A percentile compares a stretch with the other conserved stretches of the same genome.
These are phyloP conservation scores for Rhynchosporium agropyri DNA, from an alignment of 2,329 filamentous ascomycete genomes.

Conservation along the genomic window DNA sequence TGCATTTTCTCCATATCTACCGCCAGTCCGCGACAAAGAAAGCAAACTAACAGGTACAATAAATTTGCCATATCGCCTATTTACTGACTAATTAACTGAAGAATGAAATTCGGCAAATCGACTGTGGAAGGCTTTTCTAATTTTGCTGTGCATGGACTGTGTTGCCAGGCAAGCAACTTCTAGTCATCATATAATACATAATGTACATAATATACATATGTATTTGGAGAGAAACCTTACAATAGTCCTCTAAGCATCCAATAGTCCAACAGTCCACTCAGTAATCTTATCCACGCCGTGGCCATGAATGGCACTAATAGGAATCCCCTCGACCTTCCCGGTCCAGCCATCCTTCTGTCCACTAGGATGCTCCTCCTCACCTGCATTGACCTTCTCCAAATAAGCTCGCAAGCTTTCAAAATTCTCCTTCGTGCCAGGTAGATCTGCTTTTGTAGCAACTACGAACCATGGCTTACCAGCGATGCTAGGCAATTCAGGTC, in stretches of 20 bases:
- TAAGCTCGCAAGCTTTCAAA: conserved; percentile 72
- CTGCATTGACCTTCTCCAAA: conserved; percentile 65
- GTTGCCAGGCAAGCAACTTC: no score
- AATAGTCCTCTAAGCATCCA: conserved; percentile 43
- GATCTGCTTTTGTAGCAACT: conserved; percentile 88
- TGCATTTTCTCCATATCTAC: not conserved
- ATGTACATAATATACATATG: not conserved
- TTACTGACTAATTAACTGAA: no score
- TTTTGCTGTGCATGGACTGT: no score
- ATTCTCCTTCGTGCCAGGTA: conserved; percentile 77
- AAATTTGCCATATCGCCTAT: not conserved
- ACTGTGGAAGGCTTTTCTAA: no score
- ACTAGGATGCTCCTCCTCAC: conserved; percentile 72
- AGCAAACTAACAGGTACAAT: not conserved
- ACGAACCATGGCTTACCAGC: conserved; percentile 97
- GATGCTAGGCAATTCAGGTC: conserved; percentile 51
- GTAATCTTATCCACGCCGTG: conserved; percentile 79
- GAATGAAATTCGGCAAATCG: not conserved
- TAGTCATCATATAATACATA: not conserved
- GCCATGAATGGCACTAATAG: conserved; percentile 85
- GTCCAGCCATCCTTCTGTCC: conserved; percentile 60
- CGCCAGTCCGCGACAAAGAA: not conserved
- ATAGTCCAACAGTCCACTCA: conserved; percentile 69
- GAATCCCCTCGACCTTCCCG: conserved; percentile 69
- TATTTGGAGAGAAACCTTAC: not conserved